phyloP scores from a whole-genome alignment of 2,329 filamentous ascomycete genomes.

The Penicillium sp. region DNA sequence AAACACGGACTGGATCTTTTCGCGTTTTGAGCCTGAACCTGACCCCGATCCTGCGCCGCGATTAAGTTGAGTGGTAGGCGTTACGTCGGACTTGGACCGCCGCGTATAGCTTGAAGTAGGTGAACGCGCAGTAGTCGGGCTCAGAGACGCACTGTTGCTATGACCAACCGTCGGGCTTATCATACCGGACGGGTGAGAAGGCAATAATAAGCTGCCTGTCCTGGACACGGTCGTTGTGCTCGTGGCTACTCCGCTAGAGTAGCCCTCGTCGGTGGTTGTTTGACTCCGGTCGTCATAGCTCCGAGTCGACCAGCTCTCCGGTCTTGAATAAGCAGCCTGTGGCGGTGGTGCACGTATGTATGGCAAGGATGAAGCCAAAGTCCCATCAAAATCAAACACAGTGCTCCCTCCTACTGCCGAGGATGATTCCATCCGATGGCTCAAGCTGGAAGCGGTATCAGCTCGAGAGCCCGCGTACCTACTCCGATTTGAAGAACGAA shows the following conservation, averaged over 20 bases:
- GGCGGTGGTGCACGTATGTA: constrained; percentile 30
- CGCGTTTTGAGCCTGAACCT: constrained; percentile 27
- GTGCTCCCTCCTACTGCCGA: constrained; percentile 32
- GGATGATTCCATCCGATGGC: constrained; percentile 24
- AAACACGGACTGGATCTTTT: constrained; percentile 25
- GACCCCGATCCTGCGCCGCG: constrained; percentile 10
- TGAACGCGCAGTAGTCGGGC: constrained; percentile 11
- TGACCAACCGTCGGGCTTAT: constrained; percentile 22
- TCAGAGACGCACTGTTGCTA: constrained; percentile 27
- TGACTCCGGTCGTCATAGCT: constrained; percentile 24
- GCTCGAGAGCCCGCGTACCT: constrained; percentile 33
- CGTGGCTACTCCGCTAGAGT: constrained; percentile 28
- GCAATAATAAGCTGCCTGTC: constrained; percentile 18
- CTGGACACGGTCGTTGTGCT: constrained; percentile 20
- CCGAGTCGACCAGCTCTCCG: constrained; percentile 10
- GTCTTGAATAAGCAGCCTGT: constrained; percentile 20
- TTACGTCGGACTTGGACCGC: constrained; percentile 28
- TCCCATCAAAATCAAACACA: constrained; percentile 40
- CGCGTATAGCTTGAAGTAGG: constrained; percentile 18
- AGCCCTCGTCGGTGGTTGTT: constrained; percentile 35
- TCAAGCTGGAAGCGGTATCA: constrained; percentile 29
- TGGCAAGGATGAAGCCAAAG: constrained; percentile 31
- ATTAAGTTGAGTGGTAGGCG: constrained; percentile 6
- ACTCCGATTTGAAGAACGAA: constrained; percentile 31
- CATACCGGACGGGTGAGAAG: constrained; percentile 23